Evolutionary conservation across 176 grass and related monocot genomes (phyloP).

Genomic region (Oryza brachyantha): DNA sequence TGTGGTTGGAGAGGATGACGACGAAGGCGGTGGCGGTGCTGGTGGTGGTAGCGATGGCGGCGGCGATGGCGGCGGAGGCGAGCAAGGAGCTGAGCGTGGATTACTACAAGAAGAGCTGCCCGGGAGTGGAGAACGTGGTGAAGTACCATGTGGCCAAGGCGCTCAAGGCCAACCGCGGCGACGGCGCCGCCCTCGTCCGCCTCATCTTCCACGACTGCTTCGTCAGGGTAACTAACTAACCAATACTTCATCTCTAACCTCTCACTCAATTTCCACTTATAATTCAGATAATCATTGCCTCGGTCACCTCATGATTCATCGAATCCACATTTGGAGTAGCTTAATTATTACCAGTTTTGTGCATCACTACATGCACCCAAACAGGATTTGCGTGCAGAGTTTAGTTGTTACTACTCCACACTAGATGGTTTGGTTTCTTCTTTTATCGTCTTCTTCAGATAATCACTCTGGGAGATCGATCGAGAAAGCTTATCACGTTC

Average conservation of each 20-base stretch:
- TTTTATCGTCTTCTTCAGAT: no score
- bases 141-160: constrained; percentile 51
- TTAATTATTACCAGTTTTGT: background rate
- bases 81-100: constrained; percentile 23
- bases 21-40: background rate
- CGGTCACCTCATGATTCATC: background rate
- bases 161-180: constrained; percentile 30
- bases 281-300: background rate
- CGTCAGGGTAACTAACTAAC: constrained; percentile 45
- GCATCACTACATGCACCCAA: no score
- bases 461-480: background rate
- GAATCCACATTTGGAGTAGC: background rate
- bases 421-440: no score
- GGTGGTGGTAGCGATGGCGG: background rate
- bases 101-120: constrained; percentile 44
- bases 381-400: no score
- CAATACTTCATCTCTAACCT: no score
- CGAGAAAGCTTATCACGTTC: background rate
- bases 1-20: background rate
- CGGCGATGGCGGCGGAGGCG: background rate
- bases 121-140: constrained; percentile 32
- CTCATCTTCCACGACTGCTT: constrained; percentile 93
- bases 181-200: constrained; percentile 53
- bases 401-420: no score
- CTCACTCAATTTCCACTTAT: no score